Conservation (phyloP, 2,329 filamentous ascomycete species). For the Epichloe uncinata region DNA sequence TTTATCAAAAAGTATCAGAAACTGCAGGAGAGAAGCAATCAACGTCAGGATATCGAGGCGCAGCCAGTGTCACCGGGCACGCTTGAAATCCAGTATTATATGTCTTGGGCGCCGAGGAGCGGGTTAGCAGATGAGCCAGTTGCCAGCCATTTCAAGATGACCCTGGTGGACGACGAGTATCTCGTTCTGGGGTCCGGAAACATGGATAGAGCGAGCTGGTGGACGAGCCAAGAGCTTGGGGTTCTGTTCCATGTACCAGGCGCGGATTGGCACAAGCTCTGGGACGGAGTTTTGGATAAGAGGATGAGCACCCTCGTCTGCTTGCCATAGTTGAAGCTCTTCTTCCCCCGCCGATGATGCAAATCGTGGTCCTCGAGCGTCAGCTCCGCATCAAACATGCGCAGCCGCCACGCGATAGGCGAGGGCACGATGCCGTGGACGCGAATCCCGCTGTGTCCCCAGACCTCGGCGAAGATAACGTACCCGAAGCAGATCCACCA, state of each 20-base stretch:
- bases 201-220: conserved; percentile 76
- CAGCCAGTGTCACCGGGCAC: conserved; percentile 29
- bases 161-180: conserved; percentile 54
- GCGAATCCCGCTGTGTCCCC: conserved; percentile 25
- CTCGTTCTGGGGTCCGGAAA: conserved; percentile 68
- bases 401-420: conserved; percentile 19
- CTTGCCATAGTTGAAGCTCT: conserved; percentile 25
- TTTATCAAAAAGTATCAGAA: conserved; percentile 43
- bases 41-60: conserved; percentile 26
- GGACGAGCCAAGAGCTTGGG: conserved; percentile 73
- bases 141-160: conserved; percentile 67
- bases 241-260: conserved; percentile 40
- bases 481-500: too few species aligned
- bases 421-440: conserved; percentile 19
- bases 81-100: conserved; percentile 48
- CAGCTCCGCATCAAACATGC: conserved; percentile 20
- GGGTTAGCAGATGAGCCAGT: conserved; percentile 44
- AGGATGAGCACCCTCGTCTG: conserved; percentile 22
- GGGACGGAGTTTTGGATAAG: conserved; percentile 24
- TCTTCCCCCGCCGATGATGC: conserved; percentile 24
- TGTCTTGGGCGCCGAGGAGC: conserved; percentile 20
- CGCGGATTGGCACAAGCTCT: conserved; percentile 22
- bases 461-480: too few species aligned
- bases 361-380: conserved; percentile 25
- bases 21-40: conserved; percentile 10